These are phyloP conservation scores for Nakazawaea wyomingensis DNA, from an alignment of 805 yeast genomes.

Conservation along the genomic window DNA sequence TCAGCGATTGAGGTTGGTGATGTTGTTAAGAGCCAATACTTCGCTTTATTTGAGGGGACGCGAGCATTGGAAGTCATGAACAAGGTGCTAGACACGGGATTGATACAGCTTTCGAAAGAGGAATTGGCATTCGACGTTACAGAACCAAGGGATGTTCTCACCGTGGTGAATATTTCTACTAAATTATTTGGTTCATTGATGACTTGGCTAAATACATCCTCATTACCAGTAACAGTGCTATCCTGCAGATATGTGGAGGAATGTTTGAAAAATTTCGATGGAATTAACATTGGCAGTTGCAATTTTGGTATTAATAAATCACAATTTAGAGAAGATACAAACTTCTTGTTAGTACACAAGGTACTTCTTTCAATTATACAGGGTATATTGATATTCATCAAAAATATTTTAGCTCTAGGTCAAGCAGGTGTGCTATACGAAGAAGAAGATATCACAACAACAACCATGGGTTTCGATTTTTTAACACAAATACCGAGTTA, in stretches of 20 bases:
- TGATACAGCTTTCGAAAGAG: constrained; percentile 40
- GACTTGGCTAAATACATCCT: constrained; percentile 73
- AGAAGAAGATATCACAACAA: constrained; percentile 70
- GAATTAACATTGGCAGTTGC: constrained; percentile 1
- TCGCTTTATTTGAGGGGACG: constrained; percentile 76
- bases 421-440: constrained; percentile 58
- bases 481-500: constrained; percentile 26
- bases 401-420: constrained; percentile 40
- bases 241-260: constrained; percentile 71
- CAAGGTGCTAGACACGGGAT: constrained; percentile 70
- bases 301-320: not conserved
- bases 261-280: constrained; percentile 28
- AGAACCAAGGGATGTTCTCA: constrained; percentile 29
- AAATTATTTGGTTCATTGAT: constrained; percentile 48
- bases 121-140: constrained; percentile 45
- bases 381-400: constrained; percentile 52
- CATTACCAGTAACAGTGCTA: constrained; percentile 71
- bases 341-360: constrained; percentile 36
- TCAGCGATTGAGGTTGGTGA: constrained; percentile 41
- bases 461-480: constrained; percentile 51
- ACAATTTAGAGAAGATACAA: constrained; percentile 13
- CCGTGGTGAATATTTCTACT: constrained; percentile 48
- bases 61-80: constrained; percentile 80
- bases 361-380: constrained; percentile 46
- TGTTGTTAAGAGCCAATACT: constrained; percentile 53